Percentiles rank a stretch among this genome's conserved stretches.
phyloP scores from a whole-genome alignment of 208 protist species.

The Trypanosoma melophagium region DNA sequence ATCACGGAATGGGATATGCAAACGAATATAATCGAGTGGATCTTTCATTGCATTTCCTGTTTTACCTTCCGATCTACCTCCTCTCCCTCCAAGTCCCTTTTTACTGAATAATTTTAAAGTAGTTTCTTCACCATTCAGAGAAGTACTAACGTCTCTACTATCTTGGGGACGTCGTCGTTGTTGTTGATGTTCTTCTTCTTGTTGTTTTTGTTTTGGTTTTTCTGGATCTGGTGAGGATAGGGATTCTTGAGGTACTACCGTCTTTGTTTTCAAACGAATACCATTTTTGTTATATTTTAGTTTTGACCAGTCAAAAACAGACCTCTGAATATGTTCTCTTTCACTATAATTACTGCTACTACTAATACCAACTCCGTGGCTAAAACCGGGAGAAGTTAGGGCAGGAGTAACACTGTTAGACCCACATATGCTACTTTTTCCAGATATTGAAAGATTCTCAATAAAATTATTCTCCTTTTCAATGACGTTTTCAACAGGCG shows the following conservation, averaged over 20 bases:
- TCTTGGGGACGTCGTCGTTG: background rate
- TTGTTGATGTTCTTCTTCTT: background rate
- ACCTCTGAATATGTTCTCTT: background rate
- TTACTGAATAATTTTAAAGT: background rate
- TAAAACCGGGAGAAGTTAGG: background rate
- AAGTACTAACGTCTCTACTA: background rate
- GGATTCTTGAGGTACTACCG: background rate
- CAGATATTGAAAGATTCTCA: background rate
- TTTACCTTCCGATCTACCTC: background rate
- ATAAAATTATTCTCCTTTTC: background rate
- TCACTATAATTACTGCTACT: slow-evolving; percentile 4
- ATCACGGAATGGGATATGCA: background rate
- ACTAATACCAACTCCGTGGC: background rate
- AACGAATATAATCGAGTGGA: slow-evolving; percentile 10
- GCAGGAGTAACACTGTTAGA: background rate
- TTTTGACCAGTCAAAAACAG: slow-evolving; percentile 17
- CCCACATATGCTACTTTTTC: background rate
- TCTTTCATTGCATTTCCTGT: background rate
- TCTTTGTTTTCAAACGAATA: background rate
- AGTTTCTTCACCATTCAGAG: background rate
- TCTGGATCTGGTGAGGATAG: background rate
- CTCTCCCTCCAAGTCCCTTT: background rate
- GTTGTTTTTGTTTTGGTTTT: slow-evolving; percentile 5
- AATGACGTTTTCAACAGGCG: background rate
- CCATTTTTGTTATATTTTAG: slow-evolving; percentile 21